Base-by-base conservation (phyloP, 108 stramenopile species). In the Cyclotella atomus region DNA sequence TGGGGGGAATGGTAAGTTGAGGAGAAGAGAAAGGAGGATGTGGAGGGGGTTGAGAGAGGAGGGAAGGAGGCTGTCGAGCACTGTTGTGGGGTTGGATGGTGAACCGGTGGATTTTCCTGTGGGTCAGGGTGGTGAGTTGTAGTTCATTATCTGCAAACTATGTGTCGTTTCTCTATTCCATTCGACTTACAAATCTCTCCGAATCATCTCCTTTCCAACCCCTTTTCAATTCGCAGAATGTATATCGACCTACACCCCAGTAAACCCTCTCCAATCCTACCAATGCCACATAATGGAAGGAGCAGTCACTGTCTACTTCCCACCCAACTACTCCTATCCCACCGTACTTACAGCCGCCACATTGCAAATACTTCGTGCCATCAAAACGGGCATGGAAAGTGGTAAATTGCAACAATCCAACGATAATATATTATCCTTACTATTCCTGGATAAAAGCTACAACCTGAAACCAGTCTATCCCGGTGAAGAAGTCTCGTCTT, bases 261-360 rank as follows among this genome's bases (percentile, higher is more conserved):
- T 41, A 1, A 4, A 49, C 35, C 78, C 59, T 16, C 19, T 59
- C 20, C 28, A 53, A 25, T n/a, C 46, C 28, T 33, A 34, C 16
- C 54, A 67, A 38, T 79, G 78, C 49, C 59, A 79, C 46, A 36
- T 68, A 0, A 68, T 79, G 59, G 71, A 79, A 52, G 78, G 78
- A 2, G 67, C 66, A 45, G 16, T 79, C 7, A 79, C 78, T 1
- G 29, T 79, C 27, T 67, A 79, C 66, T 79, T 79, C 43, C 78
- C 71, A 8, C 66, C 65, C 29, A 72, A 62, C 23, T 44, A 44
- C 57, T 47, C 65, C 44, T 36, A 34, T 28, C 47, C 49, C 49
- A 68, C 59, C 10, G 33, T 72, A 6, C 16, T 72, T 28, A 24
- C 56, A 16, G 66, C 63, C 21, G 57, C 60, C 17, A 65, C 70